Evolutionary conservation across 495 filamentous ascomycete species (phyloP).

Genomic region (Poronia punctata): DNA sequence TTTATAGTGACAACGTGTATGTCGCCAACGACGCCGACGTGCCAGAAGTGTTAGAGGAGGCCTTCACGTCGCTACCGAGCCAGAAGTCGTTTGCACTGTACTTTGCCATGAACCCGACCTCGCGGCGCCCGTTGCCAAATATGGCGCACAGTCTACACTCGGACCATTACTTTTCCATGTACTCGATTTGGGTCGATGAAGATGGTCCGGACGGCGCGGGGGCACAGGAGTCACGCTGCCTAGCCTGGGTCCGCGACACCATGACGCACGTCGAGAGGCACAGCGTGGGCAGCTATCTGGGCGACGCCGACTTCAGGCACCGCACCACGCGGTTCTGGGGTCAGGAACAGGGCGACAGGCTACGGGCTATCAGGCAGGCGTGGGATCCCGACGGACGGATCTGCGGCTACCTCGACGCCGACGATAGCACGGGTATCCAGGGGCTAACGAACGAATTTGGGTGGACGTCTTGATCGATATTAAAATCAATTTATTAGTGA

Average conservation of each 20-base stretch:
- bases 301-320: slow-evolving; percentile 45
- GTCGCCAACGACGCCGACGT: slow-evolving; percentile 38
- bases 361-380: slow-evolving; percentile 32
- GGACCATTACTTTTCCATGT: slow-evolving; percentile 50
- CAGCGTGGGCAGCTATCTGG: slow-evolving; percentile 42
- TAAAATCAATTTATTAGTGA: no score
- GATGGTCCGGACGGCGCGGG: no score
- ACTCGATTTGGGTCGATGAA: slow-evolving; percentile 43
- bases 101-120: slow-evolving; percentile 43
- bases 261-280: slow-evolving; percentile 32
- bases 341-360: slow-evolving; percentile 22
- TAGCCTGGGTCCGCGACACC: slow-evolving; percentile 32
- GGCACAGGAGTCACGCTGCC: slow-evolving; percentile 36
- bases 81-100: slow-evolving; percentile 37
- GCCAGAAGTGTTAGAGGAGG: slow-evolving; percentile 31
- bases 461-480: no score
- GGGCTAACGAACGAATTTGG: slow-evolving; percentile 27
- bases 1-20: slow-evolving; percentile 45
- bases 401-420: slow-evolving; percentile 37
- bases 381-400: slow-evolving; percentile 41
- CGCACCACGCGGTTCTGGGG: slow-evolving; percentile 41
- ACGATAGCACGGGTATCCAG: slow-evolving; percentile 22
- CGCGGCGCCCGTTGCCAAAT: slow-evolving; percentile 28
- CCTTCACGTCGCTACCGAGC: slow-evolving; percentile 38
- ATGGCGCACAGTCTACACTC: slow-evolving; percentile 46